Percentiles rank a stretch among this genome's conserved stretches.
Conservation (phyloP, 345 rosid genomes). For the Acer saccharum region DNA sequence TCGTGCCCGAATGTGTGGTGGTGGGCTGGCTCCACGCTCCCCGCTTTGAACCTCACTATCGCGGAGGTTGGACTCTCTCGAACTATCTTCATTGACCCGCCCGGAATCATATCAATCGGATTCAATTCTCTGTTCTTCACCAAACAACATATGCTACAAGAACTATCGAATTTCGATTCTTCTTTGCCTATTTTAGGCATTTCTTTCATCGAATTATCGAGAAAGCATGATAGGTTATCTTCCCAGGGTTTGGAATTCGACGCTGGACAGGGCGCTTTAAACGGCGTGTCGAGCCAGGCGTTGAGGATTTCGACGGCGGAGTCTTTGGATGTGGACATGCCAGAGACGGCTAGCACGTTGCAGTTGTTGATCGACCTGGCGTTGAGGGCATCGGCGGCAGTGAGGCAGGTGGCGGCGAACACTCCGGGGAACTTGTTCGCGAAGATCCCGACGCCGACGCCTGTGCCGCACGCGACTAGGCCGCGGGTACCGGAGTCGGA, state of each 20-base stretch:
- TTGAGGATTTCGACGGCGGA: slow-evolving; percentile 64
- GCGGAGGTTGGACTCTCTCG: slow-evolving; percentile 88
- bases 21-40: slow-evolving; percentile 91
- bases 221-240: slow-evolving; percentile 49
- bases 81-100: slow-evolving; percentile 89
- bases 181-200: slow-evolving; percentile 52
- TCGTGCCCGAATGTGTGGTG: slow-evolving; percentile 93
- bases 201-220: slow-evolving; percentile 53
- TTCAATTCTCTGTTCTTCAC: slow-evolving; percentile 61
- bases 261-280: slow-evolving; percentile 84
- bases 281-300: slow-evolving; percentile 70
- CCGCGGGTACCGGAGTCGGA: slow-evolving; percentile 49
- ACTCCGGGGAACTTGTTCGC: slow-evolving; percentile 92
- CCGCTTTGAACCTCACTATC: slow-evolving; percentile 71
- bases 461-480: slow-evolving; percentile 79
- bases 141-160: slow-evolving; percentile 64
- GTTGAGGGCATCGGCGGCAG: slow-evolving; percentile 65
- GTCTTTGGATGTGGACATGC: slow-evolving; percentile 52
- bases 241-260: slow-evolving; percentile 61
- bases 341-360: slow-evolving; percentile 85
- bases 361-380: slow-evolving; percentile 77
- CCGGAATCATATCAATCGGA: slow-evolving; percentile 71
- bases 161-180: slow-evolving; percentile 10
- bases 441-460: slow-evolving; percentile 78
- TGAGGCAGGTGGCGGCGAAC: slow-evolving; percentile 75